Percentiles rank a stretch among this genome's conserved stretches.
phyloP scores from a whole-genome alignment of 2,329 filamentous ascomycete species.

The Aspergillus pseudoterreus region DNA sequence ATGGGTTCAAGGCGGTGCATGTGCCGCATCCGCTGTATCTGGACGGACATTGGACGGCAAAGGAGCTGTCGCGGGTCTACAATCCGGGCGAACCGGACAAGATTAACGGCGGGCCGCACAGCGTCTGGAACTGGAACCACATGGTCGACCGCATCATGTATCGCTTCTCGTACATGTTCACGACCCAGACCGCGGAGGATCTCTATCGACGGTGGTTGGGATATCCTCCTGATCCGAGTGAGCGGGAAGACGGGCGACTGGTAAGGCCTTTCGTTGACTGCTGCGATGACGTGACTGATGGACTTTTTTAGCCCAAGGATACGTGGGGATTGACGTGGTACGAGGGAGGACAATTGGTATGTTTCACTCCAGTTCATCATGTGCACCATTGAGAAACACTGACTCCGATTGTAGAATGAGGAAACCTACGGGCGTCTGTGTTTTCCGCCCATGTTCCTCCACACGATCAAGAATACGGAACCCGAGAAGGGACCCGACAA shows the following conservation, averaged over 20 bases:
- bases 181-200: constrained; percentile 41
- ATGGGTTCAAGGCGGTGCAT: constrained; percentile 73
- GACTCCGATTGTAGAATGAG: constrained; percentile 6
- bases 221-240: constrained; percentile 14
- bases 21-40: constrained; percentile 56
- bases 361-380: neutral
- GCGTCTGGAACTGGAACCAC: constrained; percentile 34
- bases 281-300: neutral
- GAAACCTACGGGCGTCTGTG: constrained; percentile 20
- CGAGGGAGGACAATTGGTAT: constrained; percentile 1
- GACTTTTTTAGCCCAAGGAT: neutral
- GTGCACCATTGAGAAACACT: neutral
- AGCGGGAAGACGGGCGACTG: constrained; percentile 11
- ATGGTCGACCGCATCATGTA: constrained; percentile 27
- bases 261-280: neutral
- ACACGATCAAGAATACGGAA: constrained; percentile 21
- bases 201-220: constrained; percentile 57
- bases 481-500: constrained; percentile 14
- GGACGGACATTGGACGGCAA: constrained; percentile 53
- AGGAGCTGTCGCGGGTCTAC: constrained; percentile 53
- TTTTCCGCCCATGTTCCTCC: constrained; percentile 24
- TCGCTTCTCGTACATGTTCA: constrained; percentile 26
- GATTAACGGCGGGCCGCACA: constrained; percentile 43
- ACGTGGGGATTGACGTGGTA: neutral
- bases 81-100: constrained; percentile 52